Evolutionary conservation across 352 stramenopile genomes (phyloP).

Genomic region (Ophiocytium majus): DNA sequence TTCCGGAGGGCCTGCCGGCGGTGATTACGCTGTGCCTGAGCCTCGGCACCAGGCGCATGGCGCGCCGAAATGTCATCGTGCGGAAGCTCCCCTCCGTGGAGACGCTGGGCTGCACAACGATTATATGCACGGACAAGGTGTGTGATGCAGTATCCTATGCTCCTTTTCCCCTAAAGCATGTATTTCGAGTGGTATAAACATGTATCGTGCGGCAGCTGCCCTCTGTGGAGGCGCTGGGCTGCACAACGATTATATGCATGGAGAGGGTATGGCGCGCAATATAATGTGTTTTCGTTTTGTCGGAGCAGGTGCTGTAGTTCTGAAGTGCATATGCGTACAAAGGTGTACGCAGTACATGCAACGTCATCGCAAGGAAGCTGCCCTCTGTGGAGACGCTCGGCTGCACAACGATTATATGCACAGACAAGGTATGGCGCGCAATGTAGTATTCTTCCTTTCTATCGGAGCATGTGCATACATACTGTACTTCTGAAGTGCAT

Average conservation of each 20-base stretch:
- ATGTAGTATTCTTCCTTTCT: too few relatives aligned
- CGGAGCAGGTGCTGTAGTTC: too few relatives aligned
- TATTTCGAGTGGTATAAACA: too few relatives aligned
- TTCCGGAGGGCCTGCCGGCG: constrained; percentile 95
- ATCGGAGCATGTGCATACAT: too few relatives aligned
- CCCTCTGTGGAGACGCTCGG: constrained; percentile 96
- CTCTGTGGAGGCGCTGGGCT: constrained; percentile 97
- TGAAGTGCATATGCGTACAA: too few relatives aligned
- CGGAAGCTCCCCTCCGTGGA: constrained; percentile 96
- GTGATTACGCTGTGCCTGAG: constrained; percentile 95
- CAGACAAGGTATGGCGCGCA: constrained; percentile 76
- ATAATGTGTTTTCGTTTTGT: too few relatives aligned
- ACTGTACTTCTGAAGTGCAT: too few relatives aligned
- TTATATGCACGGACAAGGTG: constrained; percentile 77
- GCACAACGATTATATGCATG: constrained; percentile 72
- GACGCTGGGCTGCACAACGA: constrained; percentile 90
- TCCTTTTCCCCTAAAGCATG: too few relatives aligned
- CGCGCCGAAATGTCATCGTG: constrained; percentile 90
- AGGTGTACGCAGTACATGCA: too few relatives aligned
- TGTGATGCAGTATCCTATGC: too few relatives aligned
- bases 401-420: constrained; percentile 78
- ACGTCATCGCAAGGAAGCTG: constrained; percentile 96
- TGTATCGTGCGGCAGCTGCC: constrained; percentile 97
- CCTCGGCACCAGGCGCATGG: constrained; percentile 93
- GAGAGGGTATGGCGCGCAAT: constrained; percentile 79